Base-by-base conservation (phyloP, 108 stramenopile genomes). In the Skeletonema tropicum region DNA sequence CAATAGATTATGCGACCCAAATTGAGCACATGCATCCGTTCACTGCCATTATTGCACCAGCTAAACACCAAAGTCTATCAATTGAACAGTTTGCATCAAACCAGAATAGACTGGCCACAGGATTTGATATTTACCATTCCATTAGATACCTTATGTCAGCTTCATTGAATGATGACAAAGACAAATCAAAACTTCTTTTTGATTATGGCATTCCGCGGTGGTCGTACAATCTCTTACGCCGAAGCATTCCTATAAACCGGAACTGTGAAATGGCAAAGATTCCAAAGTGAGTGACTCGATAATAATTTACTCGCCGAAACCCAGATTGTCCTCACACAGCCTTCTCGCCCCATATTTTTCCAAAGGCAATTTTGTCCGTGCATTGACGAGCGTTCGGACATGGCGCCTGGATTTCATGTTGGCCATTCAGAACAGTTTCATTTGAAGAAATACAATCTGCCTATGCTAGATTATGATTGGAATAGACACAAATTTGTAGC, bases 1-100 rank as follows among this genome's bases (percentile, higher is more conserved):
- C 76, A 9, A 63, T 84, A 7, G 85, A 88, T 39, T 86, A 86
- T 57, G 39, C 61, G 17, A 76, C 68, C 36, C 87, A 88, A 72
- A 73, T 88, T 6, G 87, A 88, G 35, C 83, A 83, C 39, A 71
- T 70, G 55, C 75, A 70, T 15, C 87, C 87, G 11, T 88, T 83
- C 76, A 88, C 81, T 12, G 73, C 83, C 32, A 48, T 85, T 4
- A 73, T 88, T 57, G 71, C 83, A n/a, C 85, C 87, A 25, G 70
- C 65, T 30, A 61, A 64, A 39, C 59, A 83, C 11, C 35, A 45
- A 19, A 29, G 25, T 12, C 15, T 73, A n/a, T 85, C 81, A 46
- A 65, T 76, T 19, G 57, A 69, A 9, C 35, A 62, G 13, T 39
- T 87, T 14, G 66, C 70, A 42, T 57, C 59, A 29, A 87, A 87